Evolutionary conservation across 768 basidiomycete species (phyloP), one percentile per base, ranked within the genome.

Genomic region (Collybia nuda): DNA sequence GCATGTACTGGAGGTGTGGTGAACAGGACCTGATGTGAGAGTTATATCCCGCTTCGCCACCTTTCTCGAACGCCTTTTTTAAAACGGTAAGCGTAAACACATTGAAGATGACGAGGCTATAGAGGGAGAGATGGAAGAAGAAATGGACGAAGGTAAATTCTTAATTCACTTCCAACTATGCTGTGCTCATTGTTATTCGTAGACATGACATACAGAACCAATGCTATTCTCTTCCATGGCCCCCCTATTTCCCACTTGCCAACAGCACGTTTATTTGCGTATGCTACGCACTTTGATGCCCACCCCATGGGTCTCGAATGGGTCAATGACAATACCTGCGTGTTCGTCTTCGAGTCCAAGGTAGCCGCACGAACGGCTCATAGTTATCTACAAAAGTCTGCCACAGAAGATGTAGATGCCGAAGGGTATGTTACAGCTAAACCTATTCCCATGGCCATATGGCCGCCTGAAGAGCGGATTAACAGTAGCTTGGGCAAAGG

Each of bases 241-340:
- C 61, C 79, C 6, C 88, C 91, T 0, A 88, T 93, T 50, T 74
- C 84, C 3, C 79, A 85, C 57, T 78, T 93, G 7, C 82, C 88
- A 19, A 93, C 91, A 2, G 73, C 81, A 2, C 79, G 86, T 35
- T 76, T 93, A 47, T 93, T 93, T 61, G 90, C 86, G 0, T 93
- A 93, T 58, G 84, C 85, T 26, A 86, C 83, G 1, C 86, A 92
- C 57, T 90, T 88, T 59, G 85, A 88, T 41, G 76, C 83, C 0
- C 74, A 79, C 17, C 90, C 90, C 0, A 76, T 90, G 54, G 90
- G 79, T 6, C 70, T 93, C 6, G 91, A 93, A 69, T 93, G 91
- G 91, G 78, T 93, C 17, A 84, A 91, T 64, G 91, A 93, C 68
- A 85, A 73, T 19, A 90, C 87, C 21, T 92, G 89, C 57, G 78